Conservation (phyloP, 352 stramenopile species). For the Phytopythium kandeliae region DNA sequence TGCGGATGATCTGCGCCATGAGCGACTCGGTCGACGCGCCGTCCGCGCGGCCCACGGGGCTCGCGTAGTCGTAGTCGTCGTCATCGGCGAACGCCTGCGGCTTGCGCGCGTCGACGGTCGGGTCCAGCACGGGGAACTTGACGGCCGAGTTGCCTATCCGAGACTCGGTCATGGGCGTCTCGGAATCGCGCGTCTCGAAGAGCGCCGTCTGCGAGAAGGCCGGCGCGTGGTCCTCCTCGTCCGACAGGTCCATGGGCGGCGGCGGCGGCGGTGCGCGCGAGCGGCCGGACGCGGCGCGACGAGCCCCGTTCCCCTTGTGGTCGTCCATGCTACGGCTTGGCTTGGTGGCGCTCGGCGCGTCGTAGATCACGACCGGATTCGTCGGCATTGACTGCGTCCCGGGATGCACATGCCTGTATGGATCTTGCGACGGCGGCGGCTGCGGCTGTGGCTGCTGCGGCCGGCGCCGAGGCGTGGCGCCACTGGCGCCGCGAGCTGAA, state of each 20-base stretch:
- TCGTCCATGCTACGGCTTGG: conserved; percentile 17
- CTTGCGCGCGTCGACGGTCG: background rate
- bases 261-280: background rate
- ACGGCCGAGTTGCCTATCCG: conserved; percentile 7
- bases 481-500: background rate
- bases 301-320: conserved; percentile 1
- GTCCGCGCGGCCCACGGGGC: conserved; percentile 5
- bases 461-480: conserved; percentile 8
- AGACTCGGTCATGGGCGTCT: conserved; percentile 15
- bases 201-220: conserved; percentile 1
- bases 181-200: conserved; percentile 20
- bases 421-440: conserved; percentile 4
- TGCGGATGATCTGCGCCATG: conserved; percentile 68
- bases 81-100: conserved; percentile 3
- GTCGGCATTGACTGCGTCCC: conserved; percentile 18
- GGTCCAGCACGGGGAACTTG: conserved; percentile 1
- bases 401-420: conserved; percentile 10
- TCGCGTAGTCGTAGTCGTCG: conserved; percentile 7
- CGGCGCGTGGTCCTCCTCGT: background rate
- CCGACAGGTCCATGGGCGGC: background rate
- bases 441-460: conserved; percentile 16
- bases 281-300: background rate
- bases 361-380: conserved; percentile 19
- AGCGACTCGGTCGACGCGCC: conserved; percentile 38
- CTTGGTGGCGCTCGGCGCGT: conserved; percentile 9